phyloP scores from a whole-genome alignment of 169 alveolate genomes.

The Blepharisma undulans region DNA sequence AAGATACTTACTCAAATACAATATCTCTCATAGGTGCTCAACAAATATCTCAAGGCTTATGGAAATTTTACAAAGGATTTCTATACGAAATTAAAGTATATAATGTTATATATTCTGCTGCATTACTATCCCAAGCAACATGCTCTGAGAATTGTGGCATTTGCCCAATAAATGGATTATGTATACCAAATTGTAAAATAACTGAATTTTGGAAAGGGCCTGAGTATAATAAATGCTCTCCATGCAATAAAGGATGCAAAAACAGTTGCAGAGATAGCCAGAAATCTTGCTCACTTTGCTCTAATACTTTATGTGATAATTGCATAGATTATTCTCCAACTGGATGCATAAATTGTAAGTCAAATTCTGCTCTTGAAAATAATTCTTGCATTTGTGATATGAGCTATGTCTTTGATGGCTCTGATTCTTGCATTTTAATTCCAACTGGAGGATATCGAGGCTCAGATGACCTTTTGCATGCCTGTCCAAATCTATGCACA shows the following conservation, averaged over 20 bases:
- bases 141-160: neutral
- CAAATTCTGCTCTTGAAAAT: neutral
- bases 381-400: neutral
- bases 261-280: neutral
- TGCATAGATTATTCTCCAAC: neutral
- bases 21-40: neutral
- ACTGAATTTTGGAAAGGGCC: conserved; percentile 15
- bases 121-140: neutral
- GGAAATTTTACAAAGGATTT: neutral
- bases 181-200: neutral
- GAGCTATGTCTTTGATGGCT: too few species aligned
- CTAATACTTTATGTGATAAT: neutral
- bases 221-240: neutral
- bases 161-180: neutral
- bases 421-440: too few species aligned
- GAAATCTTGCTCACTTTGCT: neutral
- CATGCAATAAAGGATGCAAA: neutral
- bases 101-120: neutral
- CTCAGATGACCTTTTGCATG: neutral
- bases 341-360: neutral
- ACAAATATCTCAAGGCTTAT: neutral
- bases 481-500: neutral
- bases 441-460: neutral
- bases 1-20: neutral
- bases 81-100: neutral